Evolutionary conservation across 257 asterid genomes (phyloP).

Genomic region (Echium plantagineum): DNA sequence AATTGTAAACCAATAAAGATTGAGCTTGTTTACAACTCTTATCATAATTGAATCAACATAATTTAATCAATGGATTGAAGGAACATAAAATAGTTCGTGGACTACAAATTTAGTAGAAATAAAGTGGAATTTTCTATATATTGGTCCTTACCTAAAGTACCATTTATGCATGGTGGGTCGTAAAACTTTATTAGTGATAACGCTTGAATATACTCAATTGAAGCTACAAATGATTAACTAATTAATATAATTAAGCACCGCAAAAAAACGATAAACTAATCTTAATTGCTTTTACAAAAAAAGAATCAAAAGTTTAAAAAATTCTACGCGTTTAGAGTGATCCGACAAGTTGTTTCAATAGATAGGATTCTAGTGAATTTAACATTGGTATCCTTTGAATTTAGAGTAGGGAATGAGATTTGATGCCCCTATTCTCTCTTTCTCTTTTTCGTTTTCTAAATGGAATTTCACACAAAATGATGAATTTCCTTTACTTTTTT

Average conservation of each 20-base stretch:
- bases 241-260: neutral
- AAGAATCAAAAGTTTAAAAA: neutral
- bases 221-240: neutral
- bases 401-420: neutral
- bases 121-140: neutral
- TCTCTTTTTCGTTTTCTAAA: neutral
- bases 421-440: neutral
- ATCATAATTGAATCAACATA: neutral
- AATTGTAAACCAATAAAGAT: neutral
- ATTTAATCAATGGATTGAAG: neutral
- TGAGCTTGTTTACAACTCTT: too few relatives aligned
- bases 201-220: constrained; percentile 1
- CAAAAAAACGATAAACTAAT: neutral
- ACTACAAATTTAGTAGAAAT: neutral
- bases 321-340: neutral
- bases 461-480: neutral
- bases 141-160: neutral
- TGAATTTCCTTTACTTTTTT: too few relatives aligned
- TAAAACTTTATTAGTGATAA: neutral
- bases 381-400: neutral
- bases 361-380: neutral
- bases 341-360: neutral
- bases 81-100: neutral
- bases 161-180: neutral
- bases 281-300: neutral